A percentile compares a stretch with the other conserved stretches of the same genome.
These are phyloP conservation scores for Chlamydomonas eustigma DNA, from an alignment of 139 green algal genomes.

Conservation along the genomic window DNA sequence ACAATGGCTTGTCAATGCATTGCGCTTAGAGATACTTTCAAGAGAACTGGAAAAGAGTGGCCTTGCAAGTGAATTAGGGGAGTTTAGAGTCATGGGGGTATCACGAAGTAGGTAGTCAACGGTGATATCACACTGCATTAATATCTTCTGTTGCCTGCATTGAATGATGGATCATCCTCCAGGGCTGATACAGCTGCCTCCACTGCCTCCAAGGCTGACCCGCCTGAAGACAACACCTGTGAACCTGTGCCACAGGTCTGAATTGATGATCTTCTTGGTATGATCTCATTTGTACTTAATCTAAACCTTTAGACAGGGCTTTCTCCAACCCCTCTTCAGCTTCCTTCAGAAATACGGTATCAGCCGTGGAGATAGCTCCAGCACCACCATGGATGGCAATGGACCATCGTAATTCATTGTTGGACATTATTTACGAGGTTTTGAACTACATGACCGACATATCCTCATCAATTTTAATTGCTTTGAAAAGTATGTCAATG, in stretches of 20 bases:
- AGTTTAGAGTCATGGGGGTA: background rate
- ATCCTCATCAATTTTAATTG: background rate
- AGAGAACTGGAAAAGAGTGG: background rate
- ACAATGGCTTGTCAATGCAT: background rate
- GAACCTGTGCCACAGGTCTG: background rate
- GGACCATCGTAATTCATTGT: too few relatives aligned
- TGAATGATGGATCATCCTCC: slow-evolving; percentile 36
- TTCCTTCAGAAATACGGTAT: background rate
- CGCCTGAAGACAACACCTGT: slow-evolving; percentile 16
- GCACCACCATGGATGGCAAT: slow-evolving; percentile 36
- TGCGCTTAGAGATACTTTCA: background rate
- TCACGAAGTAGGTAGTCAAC: background rate
- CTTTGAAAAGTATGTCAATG: background rate
- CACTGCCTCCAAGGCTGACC: slow-evolving; percentile 31
- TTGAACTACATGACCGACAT: background rate
- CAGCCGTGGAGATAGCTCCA: slow-evolving; percentile 26
- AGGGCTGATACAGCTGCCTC: slow-evolving; percentile 20
- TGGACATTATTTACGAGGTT: too few relatives aligned
- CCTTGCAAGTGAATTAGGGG: background rate
- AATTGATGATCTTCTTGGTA: background rate
- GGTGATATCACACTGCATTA: background rate
- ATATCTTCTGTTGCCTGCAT: slow-evolving; percentile 21
- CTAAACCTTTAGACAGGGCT: background rate
- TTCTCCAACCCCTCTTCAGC: background rate
- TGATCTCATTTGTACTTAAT: background rate